A percentile compares a stretch with the other conserved stretches of the same genome.
These are phyloP conservation scores for Ustilago cynodontis DNA, from an alignment of 1,284 basidiomycete genomes.

Conservation along the genomic window DNA sequence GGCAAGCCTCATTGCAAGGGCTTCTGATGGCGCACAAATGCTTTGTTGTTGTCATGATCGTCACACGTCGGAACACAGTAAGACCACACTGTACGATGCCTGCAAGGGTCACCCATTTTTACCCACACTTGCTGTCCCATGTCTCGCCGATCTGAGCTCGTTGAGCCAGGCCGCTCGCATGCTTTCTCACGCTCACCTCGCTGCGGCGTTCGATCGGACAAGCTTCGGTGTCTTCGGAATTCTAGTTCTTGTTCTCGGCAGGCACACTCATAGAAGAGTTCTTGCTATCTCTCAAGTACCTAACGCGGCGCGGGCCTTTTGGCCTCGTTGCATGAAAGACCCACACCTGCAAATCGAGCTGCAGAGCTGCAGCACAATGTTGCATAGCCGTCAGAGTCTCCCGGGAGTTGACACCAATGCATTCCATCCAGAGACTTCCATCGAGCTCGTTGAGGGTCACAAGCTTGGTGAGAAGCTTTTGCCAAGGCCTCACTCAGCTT, in stretches of 20 bases:
- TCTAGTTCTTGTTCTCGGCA: too few relatives aligned
- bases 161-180: not conserved
- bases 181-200: not conserved
- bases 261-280: too few relatives aligned
- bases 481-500: too few relatives aligned
- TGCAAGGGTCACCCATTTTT: constrained; percentile 1
- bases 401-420: not conserved
- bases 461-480: not conserved
- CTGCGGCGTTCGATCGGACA: not conserved
- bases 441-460: too few relatives aligned
- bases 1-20: too few relatives aligned
- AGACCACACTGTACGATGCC: not conserved
- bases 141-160: not conserved
- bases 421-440: too few relatives aligned
- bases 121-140: constrained; percentile 1
- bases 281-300: not conserved
- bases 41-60: too few relatives aligned
- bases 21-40: too few relatives aligned
- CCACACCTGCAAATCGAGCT: not conserved
- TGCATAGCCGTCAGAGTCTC: not conserved
- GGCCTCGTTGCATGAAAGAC: not conserved
- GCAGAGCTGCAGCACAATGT: not conserved
- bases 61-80: too few relatives aligned
- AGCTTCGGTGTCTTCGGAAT: not conserved
- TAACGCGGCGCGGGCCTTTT: not conserved